These are phyloP conservation scores for Ilyonectria mors-panacis DNA, from an alignment of 2,329 filamentous ascomycete genomes.

Conservation along the genomic window DNA sequence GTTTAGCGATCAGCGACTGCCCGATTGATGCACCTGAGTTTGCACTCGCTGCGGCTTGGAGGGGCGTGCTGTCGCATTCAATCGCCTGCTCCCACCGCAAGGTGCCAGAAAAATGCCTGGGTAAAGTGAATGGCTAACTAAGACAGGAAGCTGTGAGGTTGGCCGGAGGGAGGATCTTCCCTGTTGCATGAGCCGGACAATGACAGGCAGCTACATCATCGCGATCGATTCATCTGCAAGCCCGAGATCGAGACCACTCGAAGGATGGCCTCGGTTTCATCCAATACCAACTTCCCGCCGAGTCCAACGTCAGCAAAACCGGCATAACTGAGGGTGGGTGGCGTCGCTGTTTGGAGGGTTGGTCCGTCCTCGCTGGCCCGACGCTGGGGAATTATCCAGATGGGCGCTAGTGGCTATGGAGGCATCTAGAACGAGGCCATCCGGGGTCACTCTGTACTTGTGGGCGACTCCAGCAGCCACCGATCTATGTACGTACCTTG, in stretches of 20 bases:
- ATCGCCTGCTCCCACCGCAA: not conserved
- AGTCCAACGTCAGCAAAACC: conserved; percentile 23
- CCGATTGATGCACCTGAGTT: conserved; percentile 17
- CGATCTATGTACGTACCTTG: conserved; percentile 13
- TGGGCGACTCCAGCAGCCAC: conserved; percentile 20
- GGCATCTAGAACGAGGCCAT: conserved; percentile 24
- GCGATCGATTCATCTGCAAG: conserved; percentile 43
- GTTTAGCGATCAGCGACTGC: conserved; percentile 21
- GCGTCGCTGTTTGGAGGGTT: not conserved
- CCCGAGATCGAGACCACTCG: conserved; percentile 33
- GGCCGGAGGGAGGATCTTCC: conserved; percentile 31
- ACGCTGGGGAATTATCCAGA: conserved; percentile 4
- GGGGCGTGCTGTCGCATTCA: conserved; percentile 17
- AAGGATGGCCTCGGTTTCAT: conserved; percentile 23
- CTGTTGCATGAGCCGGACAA: conserved; percentile 42
- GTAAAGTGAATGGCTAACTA: conserved; percentile 32
- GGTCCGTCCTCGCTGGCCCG: not conserved
- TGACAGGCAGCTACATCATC: conserved; percentile 41
- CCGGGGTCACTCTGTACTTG: conserved; percentile 19
- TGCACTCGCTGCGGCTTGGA: conserved; percentile 11
- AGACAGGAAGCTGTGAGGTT: conserved; percentile 41
- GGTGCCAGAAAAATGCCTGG: not conserved
- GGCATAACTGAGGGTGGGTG: conserved; percentile 1
- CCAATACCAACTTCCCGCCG: conserved; percentile 14
- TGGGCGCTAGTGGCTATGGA: conserved; percentile 18